Percentiles rank a stretch among this genome's conserved stretches.
Evolutionary conservation across 176 grass and related monocot species (phyloP).

Genomic region (Oryza rufipogon): DNA sequence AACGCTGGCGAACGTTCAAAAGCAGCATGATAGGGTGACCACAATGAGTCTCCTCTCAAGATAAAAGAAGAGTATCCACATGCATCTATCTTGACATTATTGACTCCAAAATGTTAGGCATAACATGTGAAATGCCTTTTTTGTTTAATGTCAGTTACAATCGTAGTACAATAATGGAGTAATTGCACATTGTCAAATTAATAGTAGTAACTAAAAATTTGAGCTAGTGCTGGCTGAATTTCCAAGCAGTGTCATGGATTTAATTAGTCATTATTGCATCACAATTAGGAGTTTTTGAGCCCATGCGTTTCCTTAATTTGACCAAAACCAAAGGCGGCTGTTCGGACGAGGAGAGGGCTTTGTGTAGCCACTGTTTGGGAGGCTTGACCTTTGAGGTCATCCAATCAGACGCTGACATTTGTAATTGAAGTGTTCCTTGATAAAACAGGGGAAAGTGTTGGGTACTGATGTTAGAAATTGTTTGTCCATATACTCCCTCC

Average conservation of each 20-base stretch:
- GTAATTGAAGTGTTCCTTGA: neutral
- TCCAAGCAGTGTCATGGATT: neutral
- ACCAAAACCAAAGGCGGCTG: slow-evolving; percentile 25
- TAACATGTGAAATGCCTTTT: slow-evolving; percentile 1
- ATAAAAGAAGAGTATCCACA: neutral
- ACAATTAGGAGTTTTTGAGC: neutral
- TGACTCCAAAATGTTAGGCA: neutral
- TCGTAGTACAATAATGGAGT: neutral
- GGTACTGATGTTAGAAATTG: neutral
- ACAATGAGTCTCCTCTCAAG: neutral
- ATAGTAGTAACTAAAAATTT: neutral
- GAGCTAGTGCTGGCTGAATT: neutral
- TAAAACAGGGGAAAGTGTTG: neutral
- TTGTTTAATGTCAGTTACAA: neutral
- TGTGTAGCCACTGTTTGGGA: neutral
- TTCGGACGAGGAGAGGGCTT: neutral
- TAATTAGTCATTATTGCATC: neutral
- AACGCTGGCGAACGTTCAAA: neutral
- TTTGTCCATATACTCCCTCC: neutral
- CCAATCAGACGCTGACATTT: neutral
- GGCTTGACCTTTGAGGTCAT: slow-evolving; percentile 28
- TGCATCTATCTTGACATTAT: neutral
- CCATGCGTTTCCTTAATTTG: slow-evolving; percentile 1
- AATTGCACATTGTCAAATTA: neutral
- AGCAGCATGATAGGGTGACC: neutral